Percentiles rank a stretch among this genome's conserved stretches.
Evolutionary conservation across 805 yeast genomes (phyloP).

Genomic region (Komagataella kurtzmanii): DNA sequence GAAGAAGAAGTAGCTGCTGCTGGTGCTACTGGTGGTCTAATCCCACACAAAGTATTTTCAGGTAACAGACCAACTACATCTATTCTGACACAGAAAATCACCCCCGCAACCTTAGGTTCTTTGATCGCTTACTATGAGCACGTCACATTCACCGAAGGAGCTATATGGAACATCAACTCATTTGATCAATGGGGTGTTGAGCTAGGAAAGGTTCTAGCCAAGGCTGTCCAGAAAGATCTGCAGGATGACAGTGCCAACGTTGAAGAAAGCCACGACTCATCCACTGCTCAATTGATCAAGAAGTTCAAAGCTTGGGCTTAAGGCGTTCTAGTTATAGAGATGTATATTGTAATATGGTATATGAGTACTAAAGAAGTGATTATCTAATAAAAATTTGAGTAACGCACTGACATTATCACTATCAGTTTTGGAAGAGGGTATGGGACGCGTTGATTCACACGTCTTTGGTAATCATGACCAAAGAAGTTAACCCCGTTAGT

Average conservation of each 20-base stretch:
- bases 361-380: background rate
- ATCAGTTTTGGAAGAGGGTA: background rate
- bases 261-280: conserved; percentile 68
- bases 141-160: conserved; percentile 96
- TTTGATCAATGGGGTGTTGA: conserved; percentile 99
- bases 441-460: background rate
- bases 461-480: background rate
- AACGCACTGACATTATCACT: background rate
- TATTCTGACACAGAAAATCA: conserved; percentile 86
- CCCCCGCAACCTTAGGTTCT: conserved; percentile 94
- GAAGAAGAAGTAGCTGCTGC: conserved; percentile 74
- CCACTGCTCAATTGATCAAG: conserved; percentile 89
- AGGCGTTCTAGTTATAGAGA: background rate
- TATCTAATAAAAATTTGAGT: background rate
- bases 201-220: conserved; percentile 95
- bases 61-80: conserved; percentile 99
- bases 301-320: conserved; percentile 78
- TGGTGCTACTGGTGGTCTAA: conserved; percentile 75
- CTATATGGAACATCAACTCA: conserved; percentile 98
- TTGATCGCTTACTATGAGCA: conserved; percentile 97
- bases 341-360: background rate
- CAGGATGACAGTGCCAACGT: conserved; percentile 31
- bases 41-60: conserved; percentile 92
- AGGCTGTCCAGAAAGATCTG: conserved; percentile 85
- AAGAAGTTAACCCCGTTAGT: background rate